Evolutionary conservation across 2,329 filamentous ascomycete species (phyloP).

Genomic region (Ceratocystis eucalypticola): DNA sequence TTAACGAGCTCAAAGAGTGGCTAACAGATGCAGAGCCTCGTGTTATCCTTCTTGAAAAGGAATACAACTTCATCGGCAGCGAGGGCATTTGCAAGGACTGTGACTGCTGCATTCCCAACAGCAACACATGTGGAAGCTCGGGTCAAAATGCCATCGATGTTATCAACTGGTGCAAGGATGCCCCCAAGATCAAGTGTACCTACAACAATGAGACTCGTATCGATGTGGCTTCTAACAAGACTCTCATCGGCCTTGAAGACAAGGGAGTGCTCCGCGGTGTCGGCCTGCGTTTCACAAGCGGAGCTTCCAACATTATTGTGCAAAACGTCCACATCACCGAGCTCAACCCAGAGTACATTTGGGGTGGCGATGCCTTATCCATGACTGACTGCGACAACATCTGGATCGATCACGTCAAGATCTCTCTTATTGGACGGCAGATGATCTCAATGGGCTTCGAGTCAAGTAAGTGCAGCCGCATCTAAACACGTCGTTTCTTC

Average conservation of each 20-base stretch:
- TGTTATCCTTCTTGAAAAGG: constrained; percentile 28
- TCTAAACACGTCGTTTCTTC: no score
- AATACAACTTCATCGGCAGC: constrained; percentile 23
- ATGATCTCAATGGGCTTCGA: constrained; percentile 25
- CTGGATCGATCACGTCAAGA: constrained; percentile 30
- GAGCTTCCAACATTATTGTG: constrained; percentile 28
- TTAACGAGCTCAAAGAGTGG: constrained; percentile 29
- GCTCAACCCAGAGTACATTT: constrained; percentile 28
- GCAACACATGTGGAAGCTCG: background rate
- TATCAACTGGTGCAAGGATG: constrained; percentile 23
- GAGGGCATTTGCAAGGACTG: constrained; percentile 19
- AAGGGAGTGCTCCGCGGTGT: constrained; percentile 31
- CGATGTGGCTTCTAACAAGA: constrained; percentile 30
- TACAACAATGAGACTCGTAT: constrained; percentile 27
- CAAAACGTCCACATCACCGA: constrained; percentile 27
- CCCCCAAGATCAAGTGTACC: constrained; percentile 19
- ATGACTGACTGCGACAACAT: constrained; percentile 26
- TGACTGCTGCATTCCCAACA: background rate
- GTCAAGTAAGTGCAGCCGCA: background rate
- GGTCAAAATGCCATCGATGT: constrained; percentile 19
- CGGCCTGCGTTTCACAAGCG: constrained; percentile 27
- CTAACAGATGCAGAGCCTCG: constrained; percentile 26
- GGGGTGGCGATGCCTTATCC: constrained; percentile 29
- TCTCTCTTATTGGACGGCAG: constrained; percentile 33
- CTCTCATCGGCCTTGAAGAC: constrained; percentile 29